A percentile compares a stretch with the other conserved stretches of the same genome.
Evolutionary conservation across 2,329 filamentous ascomycete genomes (phyloP).

Genomic region (Cadophora sp.): DNA sequence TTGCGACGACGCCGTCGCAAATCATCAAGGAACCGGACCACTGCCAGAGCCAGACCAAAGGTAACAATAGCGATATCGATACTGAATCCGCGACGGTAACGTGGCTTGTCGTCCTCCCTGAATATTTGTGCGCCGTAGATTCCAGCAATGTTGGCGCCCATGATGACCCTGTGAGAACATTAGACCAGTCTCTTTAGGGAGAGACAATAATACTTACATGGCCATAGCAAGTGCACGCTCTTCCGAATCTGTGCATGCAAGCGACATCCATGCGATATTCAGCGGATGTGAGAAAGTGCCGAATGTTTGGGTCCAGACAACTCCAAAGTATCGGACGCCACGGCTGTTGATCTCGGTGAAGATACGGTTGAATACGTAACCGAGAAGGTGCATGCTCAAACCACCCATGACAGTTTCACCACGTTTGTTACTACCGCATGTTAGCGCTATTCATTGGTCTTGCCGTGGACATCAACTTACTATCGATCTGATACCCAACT

Average conservation of each 20-base stretch:
- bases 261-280: conserved; percentile 24
- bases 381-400: conserved; percentile 17
- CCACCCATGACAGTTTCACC: conserved; percentile 22
- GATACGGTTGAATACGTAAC: conserved; percentile 23
- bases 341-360: conserved; percentile 19
- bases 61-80: conserved; percentile 19
- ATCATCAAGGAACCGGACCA: conserved; percentile 10
- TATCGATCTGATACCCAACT: conserved; percentile 22
- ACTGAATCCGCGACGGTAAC: conserved; percentile 26
- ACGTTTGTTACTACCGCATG: conserved; percentile 16
- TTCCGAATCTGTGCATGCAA: conserved; percentile 20
- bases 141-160: conserved; percentile 38
- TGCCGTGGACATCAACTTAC: not conserved
- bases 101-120: conserved; percentile 34
- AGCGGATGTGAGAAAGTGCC: conserved; percentile 16
- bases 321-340: conserved; percentile 17
- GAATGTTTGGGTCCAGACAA: conserved; percentile 21
- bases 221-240: conserved; percentile 22
- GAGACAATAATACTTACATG: conserved; percentile 32
- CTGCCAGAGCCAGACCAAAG: not conserved
- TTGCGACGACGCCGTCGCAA: conserved; percentile 7
- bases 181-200: conserved; percentile 32
- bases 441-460: not conserved
- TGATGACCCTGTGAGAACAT: conserved; percentile 7
- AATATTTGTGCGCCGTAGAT: conserved; percentile 43